A percentile compares a stretch with the other conserved stretches of the same genome.
Evolutionary conservation across 371 early-diverging fungal species (phyloP).

Genomic region (Lichtheimia hyalospora): DNA sequence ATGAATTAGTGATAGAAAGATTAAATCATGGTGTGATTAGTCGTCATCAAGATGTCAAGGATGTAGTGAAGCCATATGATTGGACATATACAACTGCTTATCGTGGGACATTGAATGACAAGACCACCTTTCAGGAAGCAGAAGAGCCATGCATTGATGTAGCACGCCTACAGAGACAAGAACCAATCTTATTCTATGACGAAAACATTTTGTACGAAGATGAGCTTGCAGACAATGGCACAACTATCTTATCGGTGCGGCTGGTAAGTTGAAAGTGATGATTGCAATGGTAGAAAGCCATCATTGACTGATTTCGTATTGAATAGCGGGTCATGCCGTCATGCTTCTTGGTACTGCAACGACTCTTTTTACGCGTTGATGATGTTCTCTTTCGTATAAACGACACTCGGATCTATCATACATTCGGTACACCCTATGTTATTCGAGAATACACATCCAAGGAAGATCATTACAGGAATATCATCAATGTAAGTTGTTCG

Average conservation of each 20-base stretch:
- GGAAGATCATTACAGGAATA: constrained; percentile 61
- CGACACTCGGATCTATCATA: constrained; percentile 89
- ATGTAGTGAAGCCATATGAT: constrained; percentile 88
- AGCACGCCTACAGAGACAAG: constrained; percentile 69
- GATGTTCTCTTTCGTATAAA: constrained; percentile 84
- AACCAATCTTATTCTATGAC: constrained; percentile 90
- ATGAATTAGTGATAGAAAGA: no score
- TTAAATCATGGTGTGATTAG: constrained; percentile 25
- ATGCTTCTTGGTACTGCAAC: constrained; percentile 83
- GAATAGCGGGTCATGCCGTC: constrained; percentile 87
- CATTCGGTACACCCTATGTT: constrained; percentile 67
- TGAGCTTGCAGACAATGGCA: constrained; percentile 95
- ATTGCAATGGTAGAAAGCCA: neutral
- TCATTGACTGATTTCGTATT: neutral
- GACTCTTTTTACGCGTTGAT: constrained; percentile 93
- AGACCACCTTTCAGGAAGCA: constrained; percentile 12
- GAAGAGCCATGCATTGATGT: constrained; percentile 64
- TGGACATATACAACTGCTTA: constrained; percentile 92
- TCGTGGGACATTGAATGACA: constrained; percentile 53
- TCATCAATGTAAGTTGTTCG: constrained; percentile 47
- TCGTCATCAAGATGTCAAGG: constrained; percentile 72
- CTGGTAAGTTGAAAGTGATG: constrained; percentile 63
- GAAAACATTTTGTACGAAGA: constrained; percentile 93
- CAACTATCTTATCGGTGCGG: constrained; percentile 75
- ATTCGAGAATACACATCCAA: constrained; percentile 74